Conservation (phyloP, 768 basidiomycete species). For the Termitomyces sp. region DNA sequence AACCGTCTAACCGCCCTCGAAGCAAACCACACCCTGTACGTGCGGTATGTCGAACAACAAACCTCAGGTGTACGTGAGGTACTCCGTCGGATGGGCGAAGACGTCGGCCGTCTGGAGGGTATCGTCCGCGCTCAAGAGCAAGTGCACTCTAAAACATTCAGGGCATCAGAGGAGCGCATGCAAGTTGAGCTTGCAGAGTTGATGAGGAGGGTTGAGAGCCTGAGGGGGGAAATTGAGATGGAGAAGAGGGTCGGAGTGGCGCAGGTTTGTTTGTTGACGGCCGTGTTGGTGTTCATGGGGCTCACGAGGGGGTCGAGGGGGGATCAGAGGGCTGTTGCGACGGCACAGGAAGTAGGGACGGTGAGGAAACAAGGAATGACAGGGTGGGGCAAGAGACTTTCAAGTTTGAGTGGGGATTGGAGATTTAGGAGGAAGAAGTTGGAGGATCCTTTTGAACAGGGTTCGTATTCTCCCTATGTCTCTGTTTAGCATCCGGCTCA, state of each 20-base stretch:
- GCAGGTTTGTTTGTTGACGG: slow-evolving; percentile 78
- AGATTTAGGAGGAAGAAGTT: slow-evolving; percentile 27
- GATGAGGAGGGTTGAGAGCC: slow-evolving; percentile 60
- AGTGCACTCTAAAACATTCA: slow-evolving; percentile 30
- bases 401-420: slow-evolving; percentile 54
- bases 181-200: slow-evolving; percentile 71
- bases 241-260: slow-evolving; percentile 89
- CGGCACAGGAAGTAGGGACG: slow-evolving; percentile 19
- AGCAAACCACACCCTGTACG: slow-evolving; percentile 79
- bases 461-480: background rate
- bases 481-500: background rate
- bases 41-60: slow-evolving; percentile 88
- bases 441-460: slow-evolving; percentile 6
- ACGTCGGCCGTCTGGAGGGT: slow-evolving; percentile 73
- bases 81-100: slow-evolving; percentile 67
- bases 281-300: slow-evolving; percentile 81
- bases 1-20: slow-evolving; percentile 85
- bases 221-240: slow-evolving; percentile 81
- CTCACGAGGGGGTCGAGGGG: slow-evolving; percentile 71
- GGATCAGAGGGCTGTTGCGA: slow-evolving; percentile 21
- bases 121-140: slow-evolving; percentile 70
- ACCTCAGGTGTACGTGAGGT: slow-evolving; percentile 68
- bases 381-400: slow-evolving; percentile 51
- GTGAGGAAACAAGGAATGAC: slow-evolving; percentile 23
- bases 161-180: slow-evolving; percentile 50